Evolutionary conservation across 2,329 filamentous ascomycete species (phyloP).

Genomic region (Neonectria coccinea): DNA sequence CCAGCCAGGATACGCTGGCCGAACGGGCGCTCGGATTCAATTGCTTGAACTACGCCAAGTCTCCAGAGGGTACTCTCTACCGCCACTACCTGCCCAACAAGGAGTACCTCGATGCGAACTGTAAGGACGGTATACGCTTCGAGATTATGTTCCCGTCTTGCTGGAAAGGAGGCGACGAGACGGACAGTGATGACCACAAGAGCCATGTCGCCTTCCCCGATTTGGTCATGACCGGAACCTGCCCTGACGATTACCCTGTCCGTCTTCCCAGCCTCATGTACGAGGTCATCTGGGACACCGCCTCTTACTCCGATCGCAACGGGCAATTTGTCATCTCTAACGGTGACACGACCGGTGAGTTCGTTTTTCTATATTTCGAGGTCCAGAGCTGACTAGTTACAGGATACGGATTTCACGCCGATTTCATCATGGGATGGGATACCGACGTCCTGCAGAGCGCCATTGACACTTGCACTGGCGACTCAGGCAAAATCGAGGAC

Average conservation of each 20-base stretch:
- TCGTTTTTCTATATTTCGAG: not conserved
- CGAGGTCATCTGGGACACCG: conserved; percentile 86
- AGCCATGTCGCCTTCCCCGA: conserved; percentile 82
- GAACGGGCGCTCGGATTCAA: conserved; percentile 95
- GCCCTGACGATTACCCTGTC: conserved; percentile 75
- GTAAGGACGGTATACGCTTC: conserved; percentile 82
- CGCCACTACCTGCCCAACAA: conserved; percentile 88
- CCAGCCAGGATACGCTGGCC: conserved; percentile 73
- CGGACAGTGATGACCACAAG: conserved; percentile 66
- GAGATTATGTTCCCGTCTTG: conserved; percentile 92
- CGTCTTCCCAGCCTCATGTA: conserved; percentile 82
- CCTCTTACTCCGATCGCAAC: conserved; percentile 68
- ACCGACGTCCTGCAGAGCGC: conserved; percentile 82
- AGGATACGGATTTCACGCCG: conserved; percentile 81
- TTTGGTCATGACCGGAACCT: conserved; percentile 80
- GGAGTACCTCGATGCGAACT: conserved; percentile 82
- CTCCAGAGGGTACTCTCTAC: conserved; percentile 78
- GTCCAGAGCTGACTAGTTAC: conserved; percentile 6
- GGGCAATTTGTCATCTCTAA: conserved; percentile 83
- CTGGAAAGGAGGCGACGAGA: conserved; percentile 80
- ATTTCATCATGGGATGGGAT: conserved; percentile 78
- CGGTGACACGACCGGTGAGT: conserved; percentile 78
- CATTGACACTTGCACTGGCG: conserved; percentile 80
- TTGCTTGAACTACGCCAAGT: conserved; percentile 82
- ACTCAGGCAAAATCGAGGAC: conserved; percentile 75